Conservation (phyloP, 495 filamentous ascomycete species). For the Aspergillus avenaceus region DNA sequence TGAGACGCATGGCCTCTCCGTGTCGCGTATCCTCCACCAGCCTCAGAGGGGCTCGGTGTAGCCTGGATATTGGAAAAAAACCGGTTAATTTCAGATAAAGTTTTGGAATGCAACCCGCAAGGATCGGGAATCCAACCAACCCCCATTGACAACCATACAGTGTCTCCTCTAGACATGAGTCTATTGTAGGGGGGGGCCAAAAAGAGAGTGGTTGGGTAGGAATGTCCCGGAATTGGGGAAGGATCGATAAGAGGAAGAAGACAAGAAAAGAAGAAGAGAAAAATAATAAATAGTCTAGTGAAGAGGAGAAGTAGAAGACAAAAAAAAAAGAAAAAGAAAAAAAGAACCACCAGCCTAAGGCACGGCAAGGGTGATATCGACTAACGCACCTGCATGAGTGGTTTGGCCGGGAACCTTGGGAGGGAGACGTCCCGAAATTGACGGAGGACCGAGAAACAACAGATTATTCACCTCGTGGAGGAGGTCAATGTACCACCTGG, state of each 20-base stretch:
- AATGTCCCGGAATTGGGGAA: background rate
- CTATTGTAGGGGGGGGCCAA: background rate
- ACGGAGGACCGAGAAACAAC: constrained; percentile 24
- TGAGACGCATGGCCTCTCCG: constrained; percentile 61
- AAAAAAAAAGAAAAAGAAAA: background rate
- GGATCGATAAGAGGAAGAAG: background rate
- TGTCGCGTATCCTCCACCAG: constrained; percentile 49
- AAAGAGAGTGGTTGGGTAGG: background rate
- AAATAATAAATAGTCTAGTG: background rate
- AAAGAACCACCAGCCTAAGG: too few species aligned
- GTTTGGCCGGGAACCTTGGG: constrained; percentile 25
- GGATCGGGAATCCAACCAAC: background rate
- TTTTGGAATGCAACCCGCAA: constrained; percentile 1
- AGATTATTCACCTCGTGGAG: constrained; percentile 20
- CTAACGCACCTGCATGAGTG: constrained; percentile 42
- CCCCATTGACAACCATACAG: background rate
- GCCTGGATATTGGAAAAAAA: constrained; percentile 29
- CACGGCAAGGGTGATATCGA: background rate
- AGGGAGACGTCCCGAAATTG: constrained; percentile 22
- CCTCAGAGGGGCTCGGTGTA: constrained; percentile 50
- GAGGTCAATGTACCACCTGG: constrained; percentile 40
- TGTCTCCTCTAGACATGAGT: background rate
- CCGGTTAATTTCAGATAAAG: constrained; percentile 6
- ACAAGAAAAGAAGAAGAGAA: background rate
- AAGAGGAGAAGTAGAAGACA: background rate